Base-by-base conservation (phyloP, 1,284 basidiomycete genomes). In the Trichosporon coremiiforme region DNA sequence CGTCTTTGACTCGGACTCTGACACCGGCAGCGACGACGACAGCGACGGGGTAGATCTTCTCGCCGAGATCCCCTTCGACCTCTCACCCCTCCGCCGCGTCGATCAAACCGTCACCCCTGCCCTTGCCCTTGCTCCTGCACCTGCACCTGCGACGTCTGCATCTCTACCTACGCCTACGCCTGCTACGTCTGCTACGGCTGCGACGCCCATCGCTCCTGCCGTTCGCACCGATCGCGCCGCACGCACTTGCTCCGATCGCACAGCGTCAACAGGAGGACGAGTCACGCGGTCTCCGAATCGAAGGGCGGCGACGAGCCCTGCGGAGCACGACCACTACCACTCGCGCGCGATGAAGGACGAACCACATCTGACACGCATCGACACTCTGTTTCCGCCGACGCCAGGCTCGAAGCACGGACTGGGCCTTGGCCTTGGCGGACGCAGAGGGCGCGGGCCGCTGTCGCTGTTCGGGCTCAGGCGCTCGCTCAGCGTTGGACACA, bases 301-400 rank as follows among this genome's bases (percentile, higher is more conserved):
- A 35, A 31, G 57, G 31, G 29, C 57, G 29, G 57, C 57, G 29
- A 60, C 57, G 31, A 33, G 17, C 29, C 57, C 57, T 33, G 57
- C 31, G 15, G 57, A 33, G 29, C 8, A 29, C 53, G 53, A 55
- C 22, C 22, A 38, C 36, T 38, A 4, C 13, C 31, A 60, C n/a
- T 29, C 57, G 55, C 7, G 29, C 31, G 31, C 4, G 17, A 25
- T 15, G 4, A 60, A 60, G 57, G 29, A n/a, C 15, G 57, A 31
- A 0, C 29, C 31, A 31, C 31, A 60, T 8, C 13, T 35, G 57
- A 60, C 57, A 31, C 29, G 57, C 29, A 33, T 60, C 57, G 57
- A 60, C 57, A 60, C 6, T 12, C 31, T 60, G 31, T 60, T 60
- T 31, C 29, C 57, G 57, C 57, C 15, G 29, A n/a, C 17, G 15